These are phyloP conservation scores for Ceratocystis huliohia DNA, from an alignment of 2,329 filamentous ascomycete species.

Conservation along the genomic window DNA sequence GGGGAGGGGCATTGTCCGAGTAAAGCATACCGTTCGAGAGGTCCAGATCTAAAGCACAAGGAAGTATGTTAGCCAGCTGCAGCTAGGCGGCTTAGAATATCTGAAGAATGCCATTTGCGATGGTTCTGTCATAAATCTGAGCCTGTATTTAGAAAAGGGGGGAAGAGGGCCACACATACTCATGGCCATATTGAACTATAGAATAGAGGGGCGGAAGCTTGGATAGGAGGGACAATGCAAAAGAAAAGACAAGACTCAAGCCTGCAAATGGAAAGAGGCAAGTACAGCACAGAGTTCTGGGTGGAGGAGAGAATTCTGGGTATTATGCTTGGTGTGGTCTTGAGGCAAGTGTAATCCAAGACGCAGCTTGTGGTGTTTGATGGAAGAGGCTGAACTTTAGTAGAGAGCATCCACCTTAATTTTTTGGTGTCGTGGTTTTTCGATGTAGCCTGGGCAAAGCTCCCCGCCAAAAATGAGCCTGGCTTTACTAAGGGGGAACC, in stretches of 20 bases:
- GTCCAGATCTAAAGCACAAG: conserved; percentile 52
- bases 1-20: conserved; percentile 8
- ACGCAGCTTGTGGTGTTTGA: conserved; percentile 10
- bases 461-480: conserved; percentile 17
- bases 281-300: conserved; percentile 7
- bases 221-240: conserved; percentile 9
- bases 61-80: conserved; percentile 5
- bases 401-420: conserved; percentile 18
- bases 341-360: conserved; percentile 1
- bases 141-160: neutral
- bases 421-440: conserved; percentile 21
- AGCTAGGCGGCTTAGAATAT: neutral
- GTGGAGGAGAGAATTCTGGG: conserved; percentile 9
- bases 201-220: conserved; percentile 19
- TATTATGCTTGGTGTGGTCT: neutral
- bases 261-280: neutral
- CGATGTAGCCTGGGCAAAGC: conserved; percentile 15
- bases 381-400: conserved; percentile 17
- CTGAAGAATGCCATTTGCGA: neutral
- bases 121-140: neutral
- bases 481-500: conserved; percentile 2
- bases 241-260: conserved; percentile 11
- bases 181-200: conserved; percentile 29
- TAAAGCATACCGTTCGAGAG: conserved; percentile 59
- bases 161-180: conserved; percentile 28